Evolutionary conservation across 805 yeast genomes (phyloP).

Genomic region (Saccharomycopsis lassenensis): DNA sequence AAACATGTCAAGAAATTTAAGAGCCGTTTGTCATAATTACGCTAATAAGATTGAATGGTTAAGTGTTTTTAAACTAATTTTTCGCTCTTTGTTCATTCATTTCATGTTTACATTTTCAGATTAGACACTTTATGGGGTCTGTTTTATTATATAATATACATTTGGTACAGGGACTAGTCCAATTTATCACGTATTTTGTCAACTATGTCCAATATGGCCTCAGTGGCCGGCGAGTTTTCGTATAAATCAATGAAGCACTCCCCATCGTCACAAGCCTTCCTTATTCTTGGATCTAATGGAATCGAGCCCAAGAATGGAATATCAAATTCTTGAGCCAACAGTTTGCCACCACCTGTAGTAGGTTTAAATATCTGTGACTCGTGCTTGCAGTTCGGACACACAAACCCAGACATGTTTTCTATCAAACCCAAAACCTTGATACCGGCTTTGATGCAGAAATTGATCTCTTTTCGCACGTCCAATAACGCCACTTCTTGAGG

Average conservation of each 20-base stretch:
- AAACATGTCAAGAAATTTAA: slow-evolving; percentile 25
- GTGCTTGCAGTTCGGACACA: slow-evolving; percentile 88
- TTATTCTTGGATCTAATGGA: slow-evolving; percentile 93
- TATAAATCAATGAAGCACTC: slow-evolving; percentile 69
- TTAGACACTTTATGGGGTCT: too few species aligned
- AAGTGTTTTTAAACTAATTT: too few species aligned
- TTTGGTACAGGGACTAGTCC: too few species aligned
- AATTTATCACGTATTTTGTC: slow-evolving; percentile 55
- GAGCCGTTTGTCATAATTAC: too few species aligned
- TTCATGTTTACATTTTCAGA: too few species aligned
- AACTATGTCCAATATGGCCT: slow-evolving; percentile 77
- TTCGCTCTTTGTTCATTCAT: too few species aligned
- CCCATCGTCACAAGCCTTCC: slow-evolving; percentile 80
- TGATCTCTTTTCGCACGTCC: slow-evolving; percentile 93
- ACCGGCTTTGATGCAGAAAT: slow-evolving; percentile 85
- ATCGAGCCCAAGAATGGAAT: slow-evolving; percentile 83
- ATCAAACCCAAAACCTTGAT: slow-evolving; percentile 82
- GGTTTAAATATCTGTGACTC: slow-evolving; percentile 85
- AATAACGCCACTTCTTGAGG: slow-evolving; percentile 95
- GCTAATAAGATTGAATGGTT: too few species aligned
- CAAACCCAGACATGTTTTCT: slow-evolving; percentile 98
- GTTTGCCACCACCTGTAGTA: slow-evolving; percentile 94
- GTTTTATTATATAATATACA: too few species aligned
- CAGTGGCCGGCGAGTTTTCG: slow-evolving; percentile 90
- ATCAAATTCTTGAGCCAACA: slow-evolving; percentile 66